Evolutionary conservation across 164 flowering plant species (phyloP), one percentile per base, ranked within the genome.

Genomic region (Houttuynia cordata): DNA sequence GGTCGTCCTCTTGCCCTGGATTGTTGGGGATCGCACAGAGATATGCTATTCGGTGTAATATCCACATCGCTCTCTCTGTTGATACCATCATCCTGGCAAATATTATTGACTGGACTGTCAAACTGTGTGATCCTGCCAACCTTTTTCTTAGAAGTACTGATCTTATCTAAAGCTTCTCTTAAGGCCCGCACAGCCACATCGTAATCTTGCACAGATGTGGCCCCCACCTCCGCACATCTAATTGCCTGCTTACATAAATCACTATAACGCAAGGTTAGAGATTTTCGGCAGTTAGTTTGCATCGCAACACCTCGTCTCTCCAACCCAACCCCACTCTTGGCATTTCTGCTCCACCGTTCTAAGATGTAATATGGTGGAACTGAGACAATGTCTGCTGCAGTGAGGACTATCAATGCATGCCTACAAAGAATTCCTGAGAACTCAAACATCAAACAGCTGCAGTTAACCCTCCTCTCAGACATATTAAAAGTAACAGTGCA

Each of bases 101-200:
- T 19, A 13, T 58, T 51, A 55, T 34, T 51, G 17, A 25, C 39
- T 8, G 58, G 65, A 54, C 20, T 23, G 7, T 54, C 24, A 63
- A 21, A 6, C 20, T 19, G 34, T 22, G 53, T 9, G 24, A 41
- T n/a, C 42, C 25, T 61, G 22, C 21, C 84, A 54, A 77, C 83
- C 71, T 73, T 83, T 74, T 70, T 82, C 75, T 80, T 85, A 57
- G 71, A 74, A 49, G 57, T 62, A 63, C 73, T 64, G 62, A 87
- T 67, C 69, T 82, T 87, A 71, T 79, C 85, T 50, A 71, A 68
- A 20, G 81, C 88, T 67, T 90, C 91, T 64, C 61, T 40, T 7
- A 66, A 39, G 34, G 68, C 68, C 24, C 63, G 59, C 52, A 66
- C 24, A 53, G 68, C 64, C 58, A 66, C 58, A 24, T 60, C 63